Evolutionary conservation across 257 asterid species (phyloP), one percentile per base, ranked within the genome.

Genomic region (Hygrophila difformis): DNA sequence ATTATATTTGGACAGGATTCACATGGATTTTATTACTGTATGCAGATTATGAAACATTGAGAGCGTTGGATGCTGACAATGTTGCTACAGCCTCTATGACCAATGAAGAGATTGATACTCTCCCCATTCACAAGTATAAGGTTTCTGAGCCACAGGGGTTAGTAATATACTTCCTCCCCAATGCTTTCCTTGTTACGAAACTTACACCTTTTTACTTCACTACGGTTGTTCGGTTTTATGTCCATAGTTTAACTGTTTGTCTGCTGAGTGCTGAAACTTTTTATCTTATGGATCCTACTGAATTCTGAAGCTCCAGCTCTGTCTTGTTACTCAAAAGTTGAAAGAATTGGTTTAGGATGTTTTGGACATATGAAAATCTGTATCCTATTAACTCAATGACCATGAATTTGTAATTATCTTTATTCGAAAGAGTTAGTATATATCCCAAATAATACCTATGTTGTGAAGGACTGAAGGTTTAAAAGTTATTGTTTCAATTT

Each of bases 81-180:
- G 80, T 56, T 66, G 93, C 94, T 41, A 54, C 86, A 19, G 92
- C 88, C 39, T 80, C 99, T 36, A 91, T 91, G 96, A 82, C 89
- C 11, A 96, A 91, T 37, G 96, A 86, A 54, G 96, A 91, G 78
- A 91, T 91, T 64, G 80, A 69, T 74, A 84, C 93, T 51, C 99
- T 91, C 57, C 99, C 99, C 22, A 93, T 82, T 64, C 99, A 91
- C 67, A 91, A 82, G 64, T 91, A 91, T 47, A 82, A 80, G 80
- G 82, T 70, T 56, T 64, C 94, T 23, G 75, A 72, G 46, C 79
- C 78, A 48, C 85, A 68, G 63, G 73, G 89, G 96, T 85, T 62
- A 55, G 86, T 56, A 15, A 26, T 60, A 41, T 57, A 58, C 52
- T n/a, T n/a, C n/a, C n/a, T n/a, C n/a, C n/a, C n/a, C n/a, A n/a